Evolutionary conservation across 495 filamentous ascomycete genomes (phyloP).

Genomic region (Podospora australis): DNA sequence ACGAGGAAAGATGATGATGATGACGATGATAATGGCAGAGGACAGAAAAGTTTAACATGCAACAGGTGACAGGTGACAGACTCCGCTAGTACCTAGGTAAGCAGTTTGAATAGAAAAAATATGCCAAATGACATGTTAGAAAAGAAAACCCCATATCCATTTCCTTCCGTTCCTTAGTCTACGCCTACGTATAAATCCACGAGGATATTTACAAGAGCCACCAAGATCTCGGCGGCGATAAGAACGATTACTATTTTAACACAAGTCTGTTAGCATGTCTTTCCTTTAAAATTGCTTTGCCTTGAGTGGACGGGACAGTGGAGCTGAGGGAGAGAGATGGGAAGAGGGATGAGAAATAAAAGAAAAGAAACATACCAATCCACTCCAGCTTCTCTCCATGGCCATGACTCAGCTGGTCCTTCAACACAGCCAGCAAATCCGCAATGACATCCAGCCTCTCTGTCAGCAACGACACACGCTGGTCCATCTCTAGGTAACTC

Average conservation of each 20-base stretch:
- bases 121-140: too few species aligned
- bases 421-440: slow-evolving; percentile 87
- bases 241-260: slow-evolving; percentile 69
- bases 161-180: too few species aligned
- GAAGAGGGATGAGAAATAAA: not conserved
- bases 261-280: slow-evolving; percentile 1
- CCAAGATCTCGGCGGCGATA: slow-evolving; percentile 92
- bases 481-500: slow-evolving; percentile 96
- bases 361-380: slow-evolving; percentile 68
- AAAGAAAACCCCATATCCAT: too few species aligned
- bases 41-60: too few species aligned
- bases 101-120: too few species aligned
- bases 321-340: slow-evolving; percentile 1
- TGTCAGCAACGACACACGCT: slow-evolving; percentile 82
- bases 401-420: slow-evolving; percentile 93
- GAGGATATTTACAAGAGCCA: slow-evolving; percentile 90
- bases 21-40: too few species aligned
- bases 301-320: too few species aligned
- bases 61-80: too few species aligned
- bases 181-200: slow-evolving; percentile 89
- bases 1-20: too few species aligned
- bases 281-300: not conserved
- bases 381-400: slow-evolving; percentile 94
- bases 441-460: slow-evolving; percentile 90
- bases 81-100: too few species aligned